These are phyloP conservation scores for Fraxinus anomala DNA, from an alignment of 257 asterid genomes.

Conservation along the genomic window DNA sequence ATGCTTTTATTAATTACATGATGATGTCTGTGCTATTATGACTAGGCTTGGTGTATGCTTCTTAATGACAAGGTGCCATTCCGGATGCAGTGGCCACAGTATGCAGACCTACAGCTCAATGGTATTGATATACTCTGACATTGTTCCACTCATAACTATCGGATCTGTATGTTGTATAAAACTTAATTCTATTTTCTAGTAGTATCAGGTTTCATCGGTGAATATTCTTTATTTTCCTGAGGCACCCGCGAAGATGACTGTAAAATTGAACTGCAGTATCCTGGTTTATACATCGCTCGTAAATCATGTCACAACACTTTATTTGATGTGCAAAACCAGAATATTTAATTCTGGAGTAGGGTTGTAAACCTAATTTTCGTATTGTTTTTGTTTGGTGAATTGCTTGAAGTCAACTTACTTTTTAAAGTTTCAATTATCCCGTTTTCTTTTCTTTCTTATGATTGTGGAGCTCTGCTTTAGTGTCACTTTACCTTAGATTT, in stretches of 20 bases:
- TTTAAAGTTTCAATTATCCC: conserved; percentile 13
- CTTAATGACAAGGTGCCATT: conserved; percentile 87
- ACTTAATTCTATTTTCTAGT: conserved; percentile 2
- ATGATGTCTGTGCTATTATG: conserved; percentile 28
- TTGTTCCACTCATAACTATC: neutral
- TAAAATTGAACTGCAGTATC: conserved; percentile 1
- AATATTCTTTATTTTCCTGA: conserved; percentile 18
- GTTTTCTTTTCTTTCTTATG: conserved; percentile 12
- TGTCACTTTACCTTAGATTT: conserved; percentile 6
- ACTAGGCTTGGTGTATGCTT: conserved; percentile 96
- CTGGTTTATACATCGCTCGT: neutral
- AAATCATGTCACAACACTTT: conserved; percentile 8
- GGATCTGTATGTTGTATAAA: neutral
- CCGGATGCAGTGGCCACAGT: conserved; percentile 97
- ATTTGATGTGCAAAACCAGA: conserved; percentile 12
- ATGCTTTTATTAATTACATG: conserved; percentile 5
- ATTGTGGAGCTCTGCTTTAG: conserved; percentile 11
- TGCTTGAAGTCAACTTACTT: conserved; percentile 6
- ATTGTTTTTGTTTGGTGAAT: conserved; percentile 9
- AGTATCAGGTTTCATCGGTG: conserved; percentile 8
- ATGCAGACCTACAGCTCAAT: conserved; percentile 89
- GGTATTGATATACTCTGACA: conserved; percentile 50
- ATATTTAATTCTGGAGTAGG: neutral
- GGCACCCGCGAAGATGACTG: conserved; percentile 8
- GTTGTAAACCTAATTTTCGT: neutral